A percentile compares a stretch with the other conserved stretches of the same genome.
These are phyloP conservation scores for Miscanthus sacchariflorus DNA, from an alignment of 202 grass and related monocot species.

Conservation along the genomic window DNA sequence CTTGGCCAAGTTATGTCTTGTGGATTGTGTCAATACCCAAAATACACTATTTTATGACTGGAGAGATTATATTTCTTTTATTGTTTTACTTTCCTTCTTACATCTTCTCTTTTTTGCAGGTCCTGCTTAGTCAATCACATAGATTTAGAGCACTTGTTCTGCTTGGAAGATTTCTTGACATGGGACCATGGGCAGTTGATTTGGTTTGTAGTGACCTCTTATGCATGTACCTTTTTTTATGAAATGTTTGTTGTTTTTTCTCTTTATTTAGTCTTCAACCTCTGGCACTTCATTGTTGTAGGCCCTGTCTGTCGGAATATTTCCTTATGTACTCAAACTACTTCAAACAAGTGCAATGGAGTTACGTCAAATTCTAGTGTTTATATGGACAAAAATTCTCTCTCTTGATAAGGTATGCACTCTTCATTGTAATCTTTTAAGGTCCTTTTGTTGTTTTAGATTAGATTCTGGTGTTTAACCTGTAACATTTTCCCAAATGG, in stretches of 20 bases:
- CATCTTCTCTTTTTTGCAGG: constrained; percentile 55
- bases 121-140: constrained; percentile 95
- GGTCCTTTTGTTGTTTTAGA: constrained; percentile 25
- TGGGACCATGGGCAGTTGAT: constrained; percentile 99
- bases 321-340: constrained; percentile 97
- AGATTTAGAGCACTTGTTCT: constrained; percentile 96
- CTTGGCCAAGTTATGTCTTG: not conserved
- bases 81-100: constrained; percentile 30
- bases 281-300: constrained; percentile 51
- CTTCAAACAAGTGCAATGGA: constrained; percentile 93
- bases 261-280: constrained; percentile 41
- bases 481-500: constrained; percentile 41
- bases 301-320: constrained; percentile 96
- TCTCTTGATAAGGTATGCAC: constrained; percentile 87
- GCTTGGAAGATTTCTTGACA: constrained; percentile 99
- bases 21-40: not conserved
- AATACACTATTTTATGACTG: not conserved
- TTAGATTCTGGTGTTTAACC: constrained; percentile 36
- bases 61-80: constrained; percentile 21
- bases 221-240: not conserved
- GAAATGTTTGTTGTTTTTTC: constrained; percentile 34
- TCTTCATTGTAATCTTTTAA: not conserved
- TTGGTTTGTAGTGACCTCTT: constrained; percentile 62
- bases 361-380: constrained; percentile 96
- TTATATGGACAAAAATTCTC: constrained; percentile 99